Evolutionary conservation across 768 basidiomycete species (phyloP), one percentile per base, ranked within the genome.

Genomic region (Dioszegia aurantiaca): DNA sequence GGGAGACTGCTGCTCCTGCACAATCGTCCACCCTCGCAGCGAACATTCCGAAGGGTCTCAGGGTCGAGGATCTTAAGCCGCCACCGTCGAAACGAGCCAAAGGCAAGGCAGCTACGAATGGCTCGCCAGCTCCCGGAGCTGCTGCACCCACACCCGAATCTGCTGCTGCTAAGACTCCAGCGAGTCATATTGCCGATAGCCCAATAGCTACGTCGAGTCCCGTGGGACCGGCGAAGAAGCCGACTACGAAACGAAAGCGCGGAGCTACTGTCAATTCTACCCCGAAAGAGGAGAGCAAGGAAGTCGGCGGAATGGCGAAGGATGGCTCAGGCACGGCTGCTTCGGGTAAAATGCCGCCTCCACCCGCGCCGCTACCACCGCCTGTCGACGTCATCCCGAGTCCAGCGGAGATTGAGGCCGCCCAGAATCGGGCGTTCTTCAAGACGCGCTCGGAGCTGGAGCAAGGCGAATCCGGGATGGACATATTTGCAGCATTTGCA

Each of bases 41-140:
- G 5, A 54, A 51, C 4, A 47, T 68, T 39, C 67, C 65, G 6
- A 68, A 67, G 27, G 61, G 65, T 8, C 58, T 72, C 1, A 58
- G 68, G n/a, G 65, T 72, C 2, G 70, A 72, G 51, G 70, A 72
- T 48, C 60, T 72, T 45, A 72, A 72, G 45, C 70, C 68, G 2
- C 70, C 70, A 27, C 64, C 70, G 3, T 27, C 65, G 3, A 67
- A 68, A 55, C 44, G 58, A n/a, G 56, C 46, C 30, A 64, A 64
- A 31, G 45, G 40, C 31, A 55, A 44, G n/a, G 49, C 42, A 10
- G 43, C 36, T 2, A 58, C 57, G 28, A 58, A 56, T 16, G 56
- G 59, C 1, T 55, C 68, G 3, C 66, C 66, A 10, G 55, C 62
- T 8, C 16, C 59, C 4, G 49, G 23, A 3, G 12, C 33, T 42